Evolutionary conservation across 768 basidiomycete species (phyloP), one percentile per base, ranked within the genome.

Genomic region (Leccinum subtestaceum): DNA sequence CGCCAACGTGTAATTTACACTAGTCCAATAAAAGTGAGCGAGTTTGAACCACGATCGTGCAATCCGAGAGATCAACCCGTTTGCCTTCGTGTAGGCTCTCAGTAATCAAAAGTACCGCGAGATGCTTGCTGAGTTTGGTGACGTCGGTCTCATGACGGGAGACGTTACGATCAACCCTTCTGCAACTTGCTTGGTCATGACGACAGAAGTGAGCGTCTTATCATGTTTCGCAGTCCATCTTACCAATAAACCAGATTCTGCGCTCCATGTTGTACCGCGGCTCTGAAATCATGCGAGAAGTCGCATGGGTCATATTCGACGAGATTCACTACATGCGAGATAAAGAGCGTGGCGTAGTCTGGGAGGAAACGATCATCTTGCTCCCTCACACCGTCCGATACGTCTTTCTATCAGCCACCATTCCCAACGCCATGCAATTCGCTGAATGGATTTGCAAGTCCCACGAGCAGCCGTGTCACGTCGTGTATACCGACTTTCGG

Each of bases 261-360:
- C 87, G 97, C 19, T 98, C 95, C 5, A 99, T 99, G 96, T 78
- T 99, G 27, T 99, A 99, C 70, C 88, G 97, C 55, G 97, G 97
- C 40, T 98, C 95, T 4, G 97, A 99, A 77, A 89, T 99, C 64
- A 95, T 98, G 91, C 91, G 97, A 57, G 97, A 99, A 78, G 96
- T 99, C n/a, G 95, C 95, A 1, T 99, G 97, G 97, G 96, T 98
- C 57, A 86, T 99, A 63, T 99, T 98, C 73, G 97, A 99, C 71
- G 97, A 99, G 76, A 97, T 99, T 61, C 97, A 99, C 71, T 99
- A 98, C 76, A 99, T 98, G 97, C 89, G 97, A 60, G 97, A 98
- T 79, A 94, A 94, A 68, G 97, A 99, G 72, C 91, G 97, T 65
- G 97, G 97, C 64, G 97, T 99, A 19, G 97, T 99, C 27, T 98